Conservation (phyloP, 331 rosid genomes). For the Saraca asoca region DNA sequence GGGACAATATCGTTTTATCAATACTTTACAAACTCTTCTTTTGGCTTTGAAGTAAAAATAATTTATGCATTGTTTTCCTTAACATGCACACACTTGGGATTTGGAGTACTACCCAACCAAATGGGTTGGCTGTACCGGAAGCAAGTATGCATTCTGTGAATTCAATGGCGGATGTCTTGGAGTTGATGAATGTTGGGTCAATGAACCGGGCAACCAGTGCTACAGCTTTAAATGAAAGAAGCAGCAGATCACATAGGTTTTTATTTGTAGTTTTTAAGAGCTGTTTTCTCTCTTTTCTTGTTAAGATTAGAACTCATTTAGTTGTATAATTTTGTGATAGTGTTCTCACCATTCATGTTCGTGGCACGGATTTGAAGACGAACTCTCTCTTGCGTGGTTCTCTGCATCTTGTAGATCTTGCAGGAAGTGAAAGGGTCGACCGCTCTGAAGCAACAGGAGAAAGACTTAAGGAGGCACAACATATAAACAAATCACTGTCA, state of each 20-base stretch:
- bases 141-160: constrained; percentile 72
- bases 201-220: constrained; percentile 66
- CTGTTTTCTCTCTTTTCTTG: not conserved
- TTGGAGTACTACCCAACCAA: constrained; percentile 73
- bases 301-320: constrained; percentile 1
- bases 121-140: constrained; percentile 76
- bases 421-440: constrained; percentile 74
- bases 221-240: constrained; percentile 71
- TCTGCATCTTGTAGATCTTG: constrained; percentile 75
- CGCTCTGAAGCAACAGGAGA: constrained; percentile 80
- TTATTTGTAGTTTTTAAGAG: not conserved
- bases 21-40: constrained; percentile 2
- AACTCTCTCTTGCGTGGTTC: constrained; percentile 55
- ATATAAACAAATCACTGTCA: constrained; percentile 70
- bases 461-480: constrained; percentile 77
- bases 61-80: constrained; percentile 40
- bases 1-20: not conserved
- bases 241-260: constrained; percentile 77
- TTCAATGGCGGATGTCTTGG: constrained; percentile 62
- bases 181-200: constrained; percentile 63
- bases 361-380: constrained; percentile 58
- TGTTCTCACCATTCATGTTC: constrained; percentile 66
- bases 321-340: constrained; percentile 29
- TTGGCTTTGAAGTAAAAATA: constrained; percentile 2
- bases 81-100: constrained; percentile 82